phyloP scores from a whole-genome alignment of 441 rosid genomes.

The Populus hybrid region DNA sequence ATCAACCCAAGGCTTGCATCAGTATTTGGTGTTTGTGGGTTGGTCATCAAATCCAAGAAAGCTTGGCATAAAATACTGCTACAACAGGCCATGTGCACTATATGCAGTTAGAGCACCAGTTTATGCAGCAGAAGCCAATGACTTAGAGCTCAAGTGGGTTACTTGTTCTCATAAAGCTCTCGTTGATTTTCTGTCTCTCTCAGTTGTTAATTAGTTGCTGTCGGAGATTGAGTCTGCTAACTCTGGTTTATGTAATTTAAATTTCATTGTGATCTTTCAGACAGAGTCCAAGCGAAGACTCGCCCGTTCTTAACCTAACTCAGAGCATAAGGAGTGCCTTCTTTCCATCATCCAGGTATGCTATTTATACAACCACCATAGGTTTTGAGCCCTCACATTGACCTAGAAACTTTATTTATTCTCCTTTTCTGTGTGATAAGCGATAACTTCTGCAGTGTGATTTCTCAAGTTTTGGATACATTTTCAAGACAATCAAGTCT shows the following conservation, averaged over 20 bases:
- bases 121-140: slow-evolving; percentile 29
- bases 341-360: slow-evolving; percentile 81
- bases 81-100: slow-evolving; percentile 77
- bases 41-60: slow-evolving; percentile 76
- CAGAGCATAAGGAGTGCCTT: slow-evolving; percentile 72
- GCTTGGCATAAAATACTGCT: slow-evolving; percentile 90
- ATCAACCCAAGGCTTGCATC: slow-evolving; percentile 34
- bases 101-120: slow-evolving; percentile 51
- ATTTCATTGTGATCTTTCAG: slow-evolving; percentile 33
- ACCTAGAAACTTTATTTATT: background rate
- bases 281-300: slow-evolving; percentile 44
- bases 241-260: slow-evolving; percentile 11
- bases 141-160: slow-evolving; percentile 54
- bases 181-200: background rate
- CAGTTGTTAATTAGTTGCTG: slow-evolving; percentile 5
- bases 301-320: slow-evolving; percentile 44
- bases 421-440: background rate
- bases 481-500: background rate
- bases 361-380: background rate
- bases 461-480: background rate
- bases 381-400: background rate
- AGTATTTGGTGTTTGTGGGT: slow-evolving; percentile 77
- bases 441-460: background rate
- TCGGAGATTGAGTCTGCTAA: slow-evolving; percentile 8
- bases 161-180: slow-evolving; percentile 16